Base-by-base conservation (phyloP, 2,329 filamentous ascomycete species). In the Reticulascus tulasneorum region DNA sequence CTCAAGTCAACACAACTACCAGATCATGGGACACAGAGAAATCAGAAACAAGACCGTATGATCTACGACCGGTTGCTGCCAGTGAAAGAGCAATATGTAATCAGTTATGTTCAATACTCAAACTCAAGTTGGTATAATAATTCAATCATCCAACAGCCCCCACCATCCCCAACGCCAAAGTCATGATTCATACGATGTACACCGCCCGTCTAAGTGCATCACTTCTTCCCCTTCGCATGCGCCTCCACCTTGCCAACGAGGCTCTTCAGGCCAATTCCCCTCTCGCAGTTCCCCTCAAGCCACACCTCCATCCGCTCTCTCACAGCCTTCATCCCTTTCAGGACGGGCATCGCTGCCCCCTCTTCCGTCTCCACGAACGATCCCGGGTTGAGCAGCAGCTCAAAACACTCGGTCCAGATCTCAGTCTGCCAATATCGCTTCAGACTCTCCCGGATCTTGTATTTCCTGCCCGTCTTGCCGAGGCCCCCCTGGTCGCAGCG, bases 361-460 rank as follows among this genome's bases (percentile, higher is more conserved):
- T 81, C 79, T 59, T 90, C 89, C 2, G 55, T 66, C 9, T 75
- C 74, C n/a, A 77, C 60, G 60, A 82, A 79, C 39, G 70, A 72
- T 3, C 75, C 71, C 1, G 91, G 90, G 59, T 98, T 98, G 27
- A 98, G 69, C 47, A 97, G 64, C 40, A 97, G 52, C 47, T 90
- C 84, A 58, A 98, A 94, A 30, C 84, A 81, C 42, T 85, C 80
- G 3, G 57, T 64, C 93, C 93, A 98, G 28, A 97, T 78, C 32
- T 95, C 89, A 31, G 82, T 84, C 69, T 97, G 90, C 93, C 93
- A 98, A 63, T 98, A 98, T 28, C 93, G 67, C 69, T 98, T 98
- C 42, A 97, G 64, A 11, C 71, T 77, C 62, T 96, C 91, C 33
- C 84, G 77, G 47, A 96, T 80, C 45, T 75, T 79, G 64, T 95